These are phyloP conservation scores for Soucietia sequanensis DNA, from an alignment of 805 yeast genomes.

Conservation along the genomic window DNA sequence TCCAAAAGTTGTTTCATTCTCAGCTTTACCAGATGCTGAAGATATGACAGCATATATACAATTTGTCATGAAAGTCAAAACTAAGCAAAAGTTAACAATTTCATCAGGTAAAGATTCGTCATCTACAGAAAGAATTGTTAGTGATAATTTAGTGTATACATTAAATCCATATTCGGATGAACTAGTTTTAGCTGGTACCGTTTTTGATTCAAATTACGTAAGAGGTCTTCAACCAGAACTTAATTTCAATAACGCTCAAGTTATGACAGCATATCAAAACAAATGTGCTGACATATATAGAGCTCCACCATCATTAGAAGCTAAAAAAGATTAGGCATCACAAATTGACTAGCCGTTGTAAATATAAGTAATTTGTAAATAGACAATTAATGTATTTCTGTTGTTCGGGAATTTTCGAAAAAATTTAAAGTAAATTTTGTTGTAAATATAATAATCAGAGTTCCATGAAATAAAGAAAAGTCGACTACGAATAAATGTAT, in stretches of 20 bases:
- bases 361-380: slow-evolving; percentile 2
- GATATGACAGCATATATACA: slow-evolving; percentile 39
- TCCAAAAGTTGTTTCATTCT: slow-evolving; percentile 73
- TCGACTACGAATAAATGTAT: too few species aligned
- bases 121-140: slow-evolving; percentile 26
- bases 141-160: slow-evolving; percentile 38
- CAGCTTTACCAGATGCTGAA: slow-evolving; percentile 54
- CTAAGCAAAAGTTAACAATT: slow-evolving; percentile 36
- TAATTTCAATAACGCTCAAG: slow-evolving; percentile 15
- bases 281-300: slow-evolving; percentile 41
- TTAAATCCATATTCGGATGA: slow-evolving; percentile 40
- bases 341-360: too few species aligned
- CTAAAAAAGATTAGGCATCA: not conserved
- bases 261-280: slow-evolving; percentile 27
- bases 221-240: slow-evolving; percentile 39
- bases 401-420: too few species aligned
- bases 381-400: too few species aligned
- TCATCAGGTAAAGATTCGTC: slow-evolving; percentile 16
- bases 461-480: too few species aligned
- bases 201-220: slow-evolving; percentile 36
- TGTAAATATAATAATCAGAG: too few species aligned
- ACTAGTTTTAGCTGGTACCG: slow-evolving; percentile 37
- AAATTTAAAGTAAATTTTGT: too few species aligned
- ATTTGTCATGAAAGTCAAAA: slow-evolving; percentile 34
- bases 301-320: slow-evolving; percentile 32